Percentiles rank a stretch among this genome's conserved stretches.
Conservation (phyloP, 768 basidiomycete species). For the Boletus vermiculosoides region DNA sequence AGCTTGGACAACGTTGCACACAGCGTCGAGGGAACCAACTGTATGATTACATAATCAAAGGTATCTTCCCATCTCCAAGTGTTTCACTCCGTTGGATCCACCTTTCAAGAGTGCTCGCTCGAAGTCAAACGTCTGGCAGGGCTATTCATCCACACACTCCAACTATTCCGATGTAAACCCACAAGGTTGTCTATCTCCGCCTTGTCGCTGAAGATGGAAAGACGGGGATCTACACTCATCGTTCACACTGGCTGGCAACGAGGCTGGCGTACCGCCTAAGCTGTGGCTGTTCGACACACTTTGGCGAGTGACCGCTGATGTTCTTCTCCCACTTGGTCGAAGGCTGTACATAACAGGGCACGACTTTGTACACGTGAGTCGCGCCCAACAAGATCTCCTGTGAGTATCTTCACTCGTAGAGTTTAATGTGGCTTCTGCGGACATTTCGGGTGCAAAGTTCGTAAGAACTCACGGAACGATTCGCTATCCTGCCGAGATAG, state of each 20-base stretch:
- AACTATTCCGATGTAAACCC: background rate
- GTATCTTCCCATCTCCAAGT: conserved; percentile 7
- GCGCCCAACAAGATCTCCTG: conserved; percentile 7
- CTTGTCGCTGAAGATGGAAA: background rate
- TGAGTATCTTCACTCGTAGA: conserved; percentile 17
- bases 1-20: conserved; percentile 23
- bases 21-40: conserved; percentile 18
- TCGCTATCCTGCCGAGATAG: conserved; percentile 7
- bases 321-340: conserved; percentile 8
- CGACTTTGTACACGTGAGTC: conserved; percentile 3
- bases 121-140: background rate
- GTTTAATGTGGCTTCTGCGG: conserved; percentile 15
- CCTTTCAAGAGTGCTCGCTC: too few relatives aligned
- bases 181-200: background rate
- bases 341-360: conserved; percentile 13
- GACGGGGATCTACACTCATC: background rate
- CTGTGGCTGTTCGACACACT: conserved; percentile 3
- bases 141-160: background rate
- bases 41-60: conserved; percentile 29
- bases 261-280: background rate
- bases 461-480: conserved; percentile 5
- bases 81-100: background rate
- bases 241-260: conserved; percentile 3
- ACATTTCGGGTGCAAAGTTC: background rate
- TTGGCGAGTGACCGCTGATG: conserved; percentile 4